Conservation (phyloP, 2,329 filamentous ascomycete genomes). For the Diaporthe citrichinensis region DNA sequence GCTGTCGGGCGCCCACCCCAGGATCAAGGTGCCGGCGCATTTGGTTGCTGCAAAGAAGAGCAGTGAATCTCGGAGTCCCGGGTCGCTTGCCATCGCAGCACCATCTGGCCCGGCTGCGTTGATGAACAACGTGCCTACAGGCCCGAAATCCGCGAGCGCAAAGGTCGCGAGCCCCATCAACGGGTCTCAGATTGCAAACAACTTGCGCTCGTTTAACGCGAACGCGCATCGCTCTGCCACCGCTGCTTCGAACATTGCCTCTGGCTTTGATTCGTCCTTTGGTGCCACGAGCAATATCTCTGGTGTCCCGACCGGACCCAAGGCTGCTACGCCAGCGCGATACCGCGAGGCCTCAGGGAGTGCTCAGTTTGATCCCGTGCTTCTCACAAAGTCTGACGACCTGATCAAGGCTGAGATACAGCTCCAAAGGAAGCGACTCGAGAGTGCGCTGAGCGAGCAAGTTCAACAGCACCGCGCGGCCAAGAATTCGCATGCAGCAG, state of each 20-base stretch:
- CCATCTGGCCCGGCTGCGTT: conserved; percentile 36
- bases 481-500: conserved; percentile 60
- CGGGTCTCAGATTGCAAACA: conserved; percentile 46
- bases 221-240: conserved; percentile 52
- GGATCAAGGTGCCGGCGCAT: conserved; percentile 68
- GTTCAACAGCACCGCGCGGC: conserved; percentile 72
- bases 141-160: conserved; percentile 37
- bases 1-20: conserved; percentile 80
- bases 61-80: conserved; percentile 44
- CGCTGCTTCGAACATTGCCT: conserved; percentile 45
- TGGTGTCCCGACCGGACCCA: conserved; percentile 38
- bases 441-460: conserved; percentile 83
- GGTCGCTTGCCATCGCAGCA: conserved; percentile 43
- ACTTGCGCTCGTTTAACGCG: conserved; percentile 53
- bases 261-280: conserved; percentile 40
- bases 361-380: conserved; percentile 83
- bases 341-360: conserved; percentile 61
- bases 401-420: conserved; percentile 86
- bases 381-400: conserved; percentile 88
- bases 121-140: conserved; percentile 36
- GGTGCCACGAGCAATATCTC: conserved; percentile 17
- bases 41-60: conserved; percentile 48
- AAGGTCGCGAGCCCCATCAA: conserved; percentile 39
- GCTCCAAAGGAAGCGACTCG: conserved; percentile 84
- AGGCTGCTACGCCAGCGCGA: conserved; percentile 52